phyloP scores from a whole-genome alignment of 805 yeast genomes.

The Sugiyamaella lignohabitans region DNA sequence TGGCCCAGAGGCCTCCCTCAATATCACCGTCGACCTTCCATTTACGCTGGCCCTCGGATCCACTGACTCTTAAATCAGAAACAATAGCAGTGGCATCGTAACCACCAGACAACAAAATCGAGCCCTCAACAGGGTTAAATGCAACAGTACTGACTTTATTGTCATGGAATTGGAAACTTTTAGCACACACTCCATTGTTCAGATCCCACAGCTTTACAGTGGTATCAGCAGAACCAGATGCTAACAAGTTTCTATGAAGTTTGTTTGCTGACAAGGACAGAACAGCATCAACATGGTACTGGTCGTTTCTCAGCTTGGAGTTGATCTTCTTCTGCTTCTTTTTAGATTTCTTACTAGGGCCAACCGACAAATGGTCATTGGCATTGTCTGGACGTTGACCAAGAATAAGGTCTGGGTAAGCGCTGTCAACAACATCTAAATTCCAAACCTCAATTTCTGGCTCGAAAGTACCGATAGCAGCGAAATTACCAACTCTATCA shows the following conservation, averaged over 20 bases:
- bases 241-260: slow-evolving; percentile 74
- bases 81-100: slow-evolving; percentile 75
- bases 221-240: slow-evolving; percentile 91
- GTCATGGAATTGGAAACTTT: slow-evolving; percentile 72
- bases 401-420: slow-evolving; percentile 87
- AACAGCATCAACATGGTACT: slow-evolving; percentile 92
- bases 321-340: slow-evolving; percentile 50
- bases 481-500: slow-evolving; percentile 68
- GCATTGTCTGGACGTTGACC: slow-evolving; percentile 62
- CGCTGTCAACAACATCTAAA: slow-evolving; percentile 83
- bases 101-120: slow-evolving; percentile 79
- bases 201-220: slow-evolving; percentile 96
- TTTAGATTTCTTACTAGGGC: slow-evolving; percentile 36
- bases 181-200: slow-evolving; percentile 63
- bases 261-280: slow-evolving; percentile 79
- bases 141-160: slow-evolving; percentile 79
- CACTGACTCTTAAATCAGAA: slow-evolving; percentile 77
- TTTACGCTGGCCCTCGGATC: slow-evolving; percentile 48
- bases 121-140: slow-evolving; percentile 60
- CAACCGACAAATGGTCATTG: slow-evolving; percentile 18
- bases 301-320: slow-evolving; percentile 44
- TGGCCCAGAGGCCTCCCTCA: slow-evolving; percentile 72
- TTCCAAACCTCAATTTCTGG: slow-evolving; percentile 98
- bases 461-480: slow-evolving; percentile 94
- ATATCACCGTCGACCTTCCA: slow-evolving; percentile 74